These are phyloP conservation scores for Panellus pusillus DNA, from an alignment of 768 basidiomycete species.

Conservation along the genomic window DNA sequence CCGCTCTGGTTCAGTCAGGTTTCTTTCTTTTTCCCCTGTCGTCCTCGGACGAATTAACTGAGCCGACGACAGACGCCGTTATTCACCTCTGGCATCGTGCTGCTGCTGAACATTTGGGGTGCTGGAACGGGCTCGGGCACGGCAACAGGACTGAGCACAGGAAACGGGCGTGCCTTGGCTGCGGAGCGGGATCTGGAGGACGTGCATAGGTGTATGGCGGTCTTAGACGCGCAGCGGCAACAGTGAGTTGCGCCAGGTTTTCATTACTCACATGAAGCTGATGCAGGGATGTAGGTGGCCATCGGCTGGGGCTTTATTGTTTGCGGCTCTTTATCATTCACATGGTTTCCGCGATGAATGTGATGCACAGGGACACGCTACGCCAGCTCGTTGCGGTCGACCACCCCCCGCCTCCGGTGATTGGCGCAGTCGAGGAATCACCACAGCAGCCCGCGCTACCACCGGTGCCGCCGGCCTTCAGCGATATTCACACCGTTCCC, in stretches of 20 bases:
- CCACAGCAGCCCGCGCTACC: not conserved
- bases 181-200: slow-evolving; percentile 15
- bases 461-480: no score
- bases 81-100: slow-evolving; percentile 18
- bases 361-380: slow-evolving; percentile 15
- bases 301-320: slow-evolving; percentile 18
- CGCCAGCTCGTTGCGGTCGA: slow-evolving; percentile 16
- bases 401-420: not conserved
- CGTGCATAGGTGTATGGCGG: slow-evolving; percentile 18
- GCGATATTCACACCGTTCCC: no score
- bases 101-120: slow-evolving; percentile 19
- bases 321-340: not conserved
- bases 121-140: not conserved
- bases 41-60: no score
- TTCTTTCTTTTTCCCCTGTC: not conserved
- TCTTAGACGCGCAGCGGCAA: slow-evolving; percentile 10
- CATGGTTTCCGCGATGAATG: not conserved
- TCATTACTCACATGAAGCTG: no score
- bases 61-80: slow-evolving; percentile 13
- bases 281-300: slow-evolving; percentile 9
- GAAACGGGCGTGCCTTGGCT: not conserved
- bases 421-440: not conserved
- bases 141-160: slow-evolving; percentile 1
- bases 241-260: not conserved
- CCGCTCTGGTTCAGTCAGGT: slow-evolving; percentile 18